Conservation (phyloP, 805 yeast species). For the Grigorovia transvaalensis region DNA sequence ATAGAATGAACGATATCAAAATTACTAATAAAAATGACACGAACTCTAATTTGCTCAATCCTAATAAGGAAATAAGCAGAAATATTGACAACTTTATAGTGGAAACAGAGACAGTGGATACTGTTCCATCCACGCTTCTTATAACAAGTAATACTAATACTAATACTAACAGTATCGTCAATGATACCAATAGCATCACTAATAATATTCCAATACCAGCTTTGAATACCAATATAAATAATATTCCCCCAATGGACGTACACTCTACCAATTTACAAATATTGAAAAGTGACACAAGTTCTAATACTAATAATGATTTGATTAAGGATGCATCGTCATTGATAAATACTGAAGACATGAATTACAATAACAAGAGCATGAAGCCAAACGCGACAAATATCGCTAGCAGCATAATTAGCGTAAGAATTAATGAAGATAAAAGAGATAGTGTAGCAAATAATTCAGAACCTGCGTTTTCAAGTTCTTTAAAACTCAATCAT, state of each 20-base stretch:
- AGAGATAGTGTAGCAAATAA: background rate
- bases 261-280: background rate
- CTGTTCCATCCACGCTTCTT: conserved; percentile 29
- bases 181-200: background rate
- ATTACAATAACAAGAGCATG: no score
- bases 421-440: background rate
- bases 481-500: background rate
- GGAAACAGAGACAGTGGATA: conserved; percentile 53
- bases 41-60: background rate
- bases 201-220: background rate
- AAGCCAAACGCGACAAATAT: background rate
- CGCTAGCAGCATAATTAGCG: background rate
- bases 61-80: conserved; percentile 9
- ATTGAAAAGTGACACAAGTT: background rate
- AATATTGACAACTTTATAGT: conserved; percentile 38
- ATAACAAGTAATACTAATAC: conserved; percentile 12
- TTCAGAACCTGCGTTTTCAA: conserved; percentile 1
- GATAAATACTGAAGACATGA: background rate
- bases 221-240: no score
- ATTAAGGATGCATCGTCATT: background rate
- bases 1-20: background rate
- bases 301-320: background rate
- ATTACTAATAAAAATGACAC: background rate
- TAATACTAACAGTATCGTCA: no score
- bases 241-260: background rate